A percentile compares a stretch with the other conserved stretches of the same genome.
phyloP scores from a whole-genome alignment of 108 stramenopile genomes.

The Cyclotella atomus region DNA sequence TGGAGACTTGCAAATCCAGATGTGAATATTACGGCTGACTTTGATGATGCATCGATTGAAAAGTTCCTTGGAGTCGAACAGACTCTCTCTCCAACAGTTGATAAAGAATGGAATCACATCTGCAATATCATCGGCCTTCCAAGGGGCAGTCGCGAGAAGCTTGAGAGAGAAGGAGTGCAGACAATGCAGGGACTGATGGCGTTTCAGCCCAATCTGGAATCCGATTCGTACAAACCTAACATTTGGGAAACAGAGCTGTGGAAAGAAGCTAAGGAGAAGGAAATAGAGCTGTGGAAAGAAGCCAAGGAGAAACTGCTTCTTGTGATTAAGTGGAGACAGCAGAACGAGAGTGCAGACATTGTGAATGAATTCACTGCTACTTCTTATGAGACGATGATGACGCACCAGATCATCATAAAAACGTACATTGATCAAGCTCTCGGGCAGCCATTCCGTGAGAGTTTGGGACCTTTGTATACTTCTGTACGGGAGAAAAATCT shows the following conservation, averaged over 20 bases:
- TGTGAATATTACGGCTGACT: constrained; percentile 6
- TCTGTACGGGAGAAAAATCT: background rate
- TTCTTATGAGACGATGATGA: background rate
- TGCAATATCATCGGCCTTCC: background rate
- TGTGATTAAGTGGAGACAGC: constrained; percentile 5
- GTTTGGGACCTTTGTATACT: background rate
- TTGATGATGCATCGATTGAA: background rate
- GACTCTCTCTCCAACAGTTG: background rate
- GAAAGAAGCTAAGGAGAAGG: background rate
- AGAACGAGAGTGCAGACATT: background rate
- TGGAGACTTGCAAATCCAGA: constrained; percentile 17
- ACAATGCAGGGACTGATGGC: background rate
- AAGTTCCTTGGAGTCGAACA: background rate
- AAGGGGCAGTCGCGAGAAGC: background rate
- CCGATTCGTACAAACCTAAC: background rate
- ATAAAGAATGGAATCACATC: constrained; percentile 6
- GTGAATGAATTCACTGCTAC: background rate
- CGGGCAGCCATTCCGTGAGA: constrained; percentile 6
- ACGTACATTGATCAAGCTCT: constrained; percentile 14
- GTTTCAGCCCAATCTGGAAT: background rate
- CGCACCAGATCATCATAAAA: background rate
- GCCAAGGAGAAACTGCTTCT: background rate
- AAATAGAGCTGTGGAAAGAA: background rate
- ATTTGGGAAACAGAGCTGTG: background rate
- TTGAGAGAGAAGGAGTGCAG: background rate